These are phyloP conservation scores for Sarocladium strictum DNA, from an alignment of 2,329 filamentous ascomycete genomes.

Conservation along the genomic window DNA sequence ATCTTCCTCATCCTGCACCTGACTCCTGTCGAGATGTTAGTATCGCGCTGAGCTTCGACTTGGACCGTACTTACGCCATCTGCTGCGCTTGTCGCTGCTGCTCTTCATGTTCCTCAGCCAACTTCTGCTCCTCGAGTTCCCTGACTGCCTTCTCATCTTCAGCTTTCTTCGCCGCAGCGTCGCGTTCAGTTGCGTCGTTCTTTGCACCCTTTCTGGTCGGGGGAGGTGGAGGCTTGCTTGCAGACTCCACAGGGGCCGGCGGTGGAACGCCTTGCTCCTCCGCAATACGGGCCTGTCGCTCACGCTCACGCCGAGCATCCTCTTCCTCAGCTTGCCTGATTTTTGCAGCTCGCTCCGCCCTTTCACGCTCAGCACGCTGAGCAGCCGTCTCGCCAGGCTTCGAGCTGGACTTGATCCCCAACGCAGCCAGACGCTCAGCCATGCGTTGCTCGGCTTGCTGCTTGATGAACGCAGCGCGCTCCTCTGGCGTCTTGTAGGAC, in stretches of 20 bases:
- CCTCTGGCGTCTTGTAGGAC: slow-evolving; percentile 84
- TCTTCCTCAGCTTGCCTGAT: slow-evolving; percentile 89
- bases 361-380: slow-evolving; percentile 84
- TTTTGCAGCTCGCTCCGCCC: slow-evolving; percentile 79
- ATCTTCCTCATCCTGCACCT: slow-evolving; percentile 69
- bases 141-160: slow-evolving; percentile 41
- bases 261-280: slow-evolving; percentile 66
- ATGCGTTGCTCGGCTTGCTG: slow-evolving; percentile 96
- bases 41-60: background rate
- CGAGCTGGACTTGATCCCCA: slow-evolving; percentile 78
- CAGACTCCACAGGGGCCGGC: slow-evolving; percentile 41
- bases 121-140: slow-evolving; percentile 59
- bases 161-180: slow-evolving; percentile 8
- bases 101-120: slow-evolving; percentile 66
- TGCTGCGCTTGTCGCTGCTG: slow-evolving; percentile 67
- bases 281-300: slow-evolving; percentile 75
- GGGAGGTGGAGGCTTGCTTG: slow-evolving; percentile 69
- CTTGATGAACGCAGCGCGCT: slow-evolving; percentile 91
- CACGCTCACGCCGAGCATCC: slow-evolving; percentile 79
- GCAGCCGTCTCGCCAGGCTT: slow-evolving; percentile 76
- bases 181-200: slow-evolving; percentile 53
- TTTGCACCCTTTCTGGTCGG: slow-evolving; percentile 65
- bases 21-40: slow-evolving; percentile 50
- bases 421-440: slow-evolving; percentile 88
- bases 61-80: slow-evolving; percentile 67